Evolutionary conservation across 2,329 filamentous ascomycete genomes (phyloP).

Genomic region (Xylariaceae sp.): DNA sequence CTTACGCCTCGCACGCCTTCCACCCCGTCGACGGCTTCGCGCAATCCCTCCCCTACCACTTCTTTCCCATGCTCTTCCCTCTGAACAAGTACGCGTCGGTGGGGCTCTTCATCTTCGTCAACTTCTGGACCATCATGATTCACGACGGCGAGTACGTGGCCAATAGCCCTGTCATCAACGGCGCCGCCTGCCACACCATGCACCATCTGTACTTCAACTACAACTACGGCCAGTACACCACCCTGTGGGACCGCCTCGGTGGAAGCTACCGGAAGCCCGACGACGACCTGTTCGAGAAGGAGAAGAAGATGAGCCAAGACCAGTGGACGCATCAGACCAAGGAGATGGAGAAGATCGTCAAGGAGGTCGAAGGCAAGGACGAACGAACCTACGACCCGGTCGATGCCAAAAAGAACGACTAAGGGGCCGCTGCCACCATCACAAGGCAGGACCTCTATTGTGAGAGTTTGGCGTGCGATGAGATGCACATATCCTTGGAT

Average conservation of each 20-base stretch:
- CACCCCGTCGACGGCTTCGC: conserved; percentile 87
- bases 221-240: conserved; percentile 94
- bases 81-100: conserved; percentile 88
- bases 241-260: conserved; percentile 81
- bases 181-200: conserved; percentile 87
- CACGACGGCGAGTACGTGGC: conserved; percentile 92
- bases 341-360: conserved; percentile 69
- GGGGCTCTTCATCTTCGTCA: conserved; percentile 81
- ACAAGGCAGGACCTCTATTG: too few species aligned
- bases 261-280: conserved; percentile 84
- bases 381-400: conserved; percentile 38
- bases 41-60: conserved; percentile 84
- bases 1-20: conserved; percentile 88
- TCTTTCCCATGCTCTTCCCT: conserved; percentile 89
- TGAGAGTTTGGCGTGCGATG: too few species aligned
- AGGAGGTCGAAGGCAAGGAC: conserved; percentile 58
- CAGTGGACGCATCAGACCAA: conserved; percentile 73
- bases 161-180: conserved; percentile 86
- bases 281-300: conserved; percentile 73
- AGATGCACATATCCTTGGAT: too few species aligned
- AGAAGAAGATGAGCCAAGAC: conserved; percentile 74
- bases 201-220: conserved; percentile 85
- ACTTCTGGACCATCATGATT: conserved; percentile 95
- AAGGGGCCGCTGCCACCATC: too few species aligned
- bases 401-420: conserved; percentile 39